Conservation (phyloP, 1,284 basidiomycete genomes). For the Peniophora sp. region DNA sequence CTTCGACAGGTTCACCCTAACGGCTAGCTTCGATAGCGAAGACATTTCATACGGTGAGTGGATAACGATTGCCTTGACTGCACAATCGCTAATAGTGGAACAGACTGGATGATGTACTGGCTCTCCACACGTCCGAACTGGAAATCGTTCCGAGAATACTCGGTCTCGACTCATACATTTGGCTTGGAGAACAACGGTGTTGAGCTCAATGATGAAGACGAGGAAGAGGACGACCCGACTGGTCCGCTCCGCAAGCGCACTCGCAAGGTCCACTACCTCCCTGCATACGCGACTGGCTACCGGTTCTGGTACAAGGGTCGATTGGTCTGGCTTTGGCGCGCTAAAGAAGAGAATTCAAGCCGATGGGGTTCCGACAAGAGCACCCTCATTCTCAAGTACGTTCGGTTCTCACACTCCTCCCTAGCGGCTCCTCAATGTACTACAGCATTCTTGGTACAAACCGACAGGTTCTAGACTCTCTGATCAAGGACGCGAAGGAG, state of each 20-base stretch:
- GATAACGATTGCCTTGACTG: not conserved
- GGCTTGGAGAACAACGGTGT: conserved; percentile 13
- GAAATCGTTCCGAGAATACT: conserved; percentile 23
- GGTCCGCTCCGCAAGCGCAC: not conserved
- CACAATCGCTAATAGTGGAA: not conserved
- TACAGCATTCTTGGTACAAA: conserved; percentile 36
- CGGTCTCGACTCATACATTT: conserved; percentile 20
- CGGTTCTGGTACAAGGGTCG: conserved; percentile 24
- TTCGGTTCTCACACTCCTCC: not conserved
- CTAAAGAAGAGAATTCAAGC: conserved; percentile 12
- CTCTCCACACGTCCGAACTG: conserved; percentile 24
- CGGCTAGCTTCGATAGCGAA: conserved; percentile 49
- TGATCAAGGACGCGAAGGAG: conserved; percentile 51
- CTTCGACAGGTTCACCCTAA: conserved; percentile 51
- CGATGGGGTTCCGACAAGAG: conserved; percentile 17
- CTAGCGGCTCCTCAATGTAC: conserved; percentile 20
- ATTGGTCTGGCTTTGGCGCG: conserved; percentile 19
- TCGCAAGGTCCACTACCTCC: conserved; percentile 21
- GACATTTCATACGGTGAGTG: conserved; percentile 28
- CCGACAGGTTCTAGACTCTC: conserved; percentile 36
- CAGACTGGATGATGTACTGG: conserved; percentile 27
- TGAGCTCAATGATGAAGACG: conserved; percentile 10
- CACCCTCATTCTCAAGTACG: conserved; percentile 20
- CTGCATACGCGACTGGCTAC: conserved; percentile 19
- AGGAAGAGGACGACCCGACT: conserved; percentile 6